Evolutionary conservation across 202 grass and related monocot genomes (phyloP).

Genomic region (Carex sylvatica): DNA sequence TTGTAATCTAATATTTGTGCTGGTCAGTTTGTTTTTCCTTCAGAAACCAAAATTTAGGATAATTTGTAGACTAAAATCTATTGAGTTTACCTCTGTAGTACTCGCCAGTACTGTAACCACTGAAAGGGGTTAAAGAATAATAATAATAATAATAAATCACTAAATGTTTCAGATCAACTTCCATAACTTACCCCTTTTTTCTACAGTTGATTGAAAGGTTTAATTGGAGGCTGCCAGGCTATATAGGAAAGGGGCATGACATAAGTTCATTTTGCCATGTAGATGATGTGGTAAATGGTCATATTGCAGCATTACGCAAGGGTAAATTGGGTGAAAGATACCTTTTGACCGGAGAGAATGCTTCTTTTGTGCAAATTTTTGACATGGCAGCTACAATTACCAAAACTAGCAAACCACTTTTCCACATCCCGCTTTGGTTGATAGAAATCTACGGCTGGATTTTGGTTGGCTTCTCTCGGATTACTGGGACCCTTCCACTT

Average conservation of each 20-base stretch:
- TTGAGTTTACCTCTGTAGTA: not conserved
- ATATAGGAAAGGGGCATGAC: constrained; percentile 78
- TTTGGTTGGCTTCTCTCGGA: constrained; percentile 71
- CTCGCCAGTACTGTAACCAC: not conserved
- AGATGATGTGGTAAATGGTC: constrained; percentile 84
- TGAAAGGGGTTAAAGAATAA: not conserved
- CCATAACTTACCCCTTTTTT: not conserved
- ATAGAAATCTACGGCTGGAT: constrained; percentile 85
- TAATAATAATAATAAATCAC: not conserved
- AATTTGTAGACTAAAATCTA: not conserved
- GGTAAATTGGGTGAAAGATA: constrained; percentile 79
- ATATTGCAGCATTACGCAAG: constrained; percentile 75
- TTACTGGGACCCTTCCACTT: constrained; percentile 87
- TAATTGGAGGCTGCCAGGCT: constrained; percentile 82
- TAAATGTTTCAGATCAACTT: not conserved
- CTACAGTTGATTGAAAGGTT: constrained; percentile 92
- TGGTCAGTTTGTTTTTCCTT: not conserved
- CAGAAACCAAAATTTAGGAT: not conserved
- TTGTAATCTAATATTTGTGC: not conserved
- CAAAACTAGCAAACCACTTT: constrained; percentile 53
- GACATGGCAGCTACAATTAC: constrained; percentile 67
- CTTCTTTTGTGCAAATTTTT: constrained; percentile 67
- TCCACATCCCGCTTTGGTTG: constrained; percentile 67
- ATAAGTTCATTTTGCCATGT: constrained; percentile 70
- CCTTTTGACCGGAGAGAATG: constrained; percentile 79